Conservation (phyloP, 305 asterid genomes). For the Caryopteris hybrid region DNA sequence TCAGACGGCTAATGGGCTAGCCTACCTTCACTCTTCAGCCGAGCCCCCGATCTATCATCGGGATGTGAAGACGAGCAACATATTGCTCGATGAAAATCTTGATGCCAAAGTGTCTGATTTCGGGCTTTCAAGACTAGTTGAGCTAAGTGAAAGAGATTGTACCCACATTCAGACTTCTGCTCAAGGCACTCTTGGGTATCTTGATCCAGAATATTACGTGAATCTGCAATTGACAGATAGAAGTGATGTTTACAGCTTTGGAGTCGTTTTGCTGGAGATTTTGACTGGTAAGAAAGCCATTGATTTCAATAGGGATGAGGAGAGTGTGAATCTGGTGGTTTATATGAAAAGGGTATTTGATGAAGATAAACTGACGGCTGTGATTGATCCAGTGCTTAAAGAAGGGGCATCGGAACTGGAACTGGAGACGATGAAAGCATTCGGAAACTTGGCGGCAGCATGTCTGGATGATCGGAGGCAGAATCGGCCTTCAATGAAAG, state of each 20-base stretch:
- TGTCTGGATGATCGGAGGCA: constrained; percentile 30
- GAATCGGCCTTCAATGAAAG: constrained; percentile 34
- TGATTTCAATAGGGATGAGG: constrained; percentile 31
- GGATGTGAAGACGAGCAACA: constrained; percentile 53
- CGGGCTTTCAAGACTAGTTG: constrained; percentile 25
- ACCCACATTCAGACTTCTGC: constrained; percentile 27
- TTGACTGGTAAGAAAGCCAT: constrained; percentile 25
- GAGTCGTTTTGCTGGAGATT: constrained; percentile 29
- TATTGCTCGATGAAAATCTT: constrained; percentile 22
- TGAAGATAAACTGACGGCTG: constrained; percentile 18
- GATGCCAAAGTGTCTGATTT: constrained; percentile 26
- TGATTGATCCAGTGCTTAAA: constrained; percentile 14
- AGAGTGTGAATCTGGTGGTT: constrained; percentile 26
- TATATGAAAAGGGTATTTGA: constrained; percentile 22
- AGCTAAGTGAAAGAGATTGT: constrained; percentile 20
- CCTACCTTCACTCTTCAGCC: constrained; percentile 63
- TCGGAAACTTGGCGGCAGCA: constrained; percentile 26
- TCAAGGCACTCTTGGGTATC: constrained; percentile 27
- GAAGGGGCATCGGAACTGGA: constrained; percentile 21
- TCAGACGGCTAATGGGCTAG: constrained; percentile 54
- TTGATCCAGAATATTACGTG: constrained; percentile 26
- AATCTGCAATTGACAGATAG: constrained; percentile 24
- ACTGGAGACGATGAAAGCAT: constrained; percentile 25
- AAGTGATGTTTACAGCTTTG: constrained; percentile 29
- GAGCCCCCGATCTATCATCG: constrained; percentile 59